Conservation (phyloP, 1,284 basidiomycete species). For the Cutaneotrichosporon arboriforme region DNA sequence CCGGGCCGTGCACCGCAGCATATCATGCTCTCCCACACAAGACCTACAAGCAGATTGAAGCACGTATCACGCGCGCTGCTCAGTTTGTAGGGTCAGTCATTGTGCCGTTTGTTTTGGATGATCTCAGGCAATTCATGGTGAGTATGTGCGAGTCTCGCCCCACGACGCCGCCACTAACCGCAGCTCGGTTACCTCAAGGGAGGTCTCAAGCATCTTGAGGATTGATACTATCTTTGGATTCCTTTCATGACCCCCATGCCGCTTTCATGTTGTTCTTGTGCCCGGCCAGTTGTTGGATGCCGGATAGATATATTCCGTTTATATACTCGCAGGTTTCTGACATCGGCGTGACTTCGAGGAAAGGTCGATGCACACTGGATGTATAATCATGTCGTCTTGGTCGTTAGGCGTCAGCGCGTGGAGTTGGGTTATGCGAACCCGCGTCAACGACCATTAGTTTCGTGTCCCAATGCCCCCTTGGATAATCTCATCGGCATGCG, state of each 20-base stretch:
- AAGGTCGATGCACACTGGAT: background rate
- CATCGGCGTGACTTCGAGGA: background rate
- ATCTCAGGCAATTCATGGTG: conserved; percentile 64
- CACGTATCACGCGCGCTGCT: conserved; percentile 68
- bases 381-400: background rate
- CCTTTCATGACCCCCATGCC: no score
- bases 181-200: conserved; percentile 40
- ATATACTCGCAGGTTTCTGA: no score
- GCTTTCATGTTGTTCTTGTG: background rate
- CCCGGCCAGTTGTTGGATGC: no score
- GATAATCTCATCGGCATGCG: background rate
- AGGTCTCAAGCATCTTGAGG: conserved; percentile 36
- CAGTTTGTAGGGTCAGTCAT: conserved; percentile 89
- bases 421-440: no score
- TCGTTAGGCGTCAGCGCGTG: no score
- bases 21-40: conserved; percentile 66
- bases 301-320: no score
- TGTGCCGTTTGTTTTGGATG: conserved; percentile 81
- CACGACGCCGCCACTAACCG: background rate
- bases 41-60: conserved; percentile 62
- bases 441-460: no score
- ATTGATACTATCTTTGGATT: conserved; percentile 12
- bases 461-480: no score
- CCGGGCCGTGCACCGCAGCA: conserved; percentile 54
- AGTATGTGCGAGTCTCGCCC: conserved; percentile 49